Evolutionary conservation across 306 rosid species (phyloP), one percentile per base, ranked within the genome.

Genomic region (Quercus agrifolia): DNA sequence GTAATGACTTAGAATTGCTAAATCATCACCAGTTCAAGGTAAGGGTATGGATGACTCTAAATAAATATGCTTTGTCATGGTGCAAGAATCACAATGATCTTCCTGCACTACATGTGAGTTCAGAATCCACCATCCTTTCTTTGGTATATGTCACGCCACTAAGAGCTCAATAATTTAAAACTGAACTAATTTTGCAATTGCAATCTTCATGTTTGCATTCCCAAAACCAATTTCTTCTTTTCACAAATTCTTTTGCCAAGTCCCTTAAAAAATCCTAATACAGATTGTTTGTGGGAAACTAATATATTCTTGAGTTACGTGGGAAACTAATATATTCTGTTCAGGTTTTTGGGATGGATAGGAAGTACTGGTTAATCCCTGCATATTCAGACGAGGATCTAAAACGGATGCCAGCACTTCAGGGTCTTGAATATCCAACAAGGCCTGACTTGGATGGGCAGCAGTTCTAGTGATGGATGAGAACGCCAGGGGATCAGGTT

Each of bases 361-460:
- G 80, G 81, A 79, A 85, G 80, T 89, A 87, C 79, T 92, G 94
- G 97, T 85, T 89, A 80, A 83, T 92, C 74, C 92, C 94, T 17
- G 84, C 88, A 66, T 89, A 86, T 82, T 90, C 93, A 19, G 83
- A 83, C 20, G 93, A 92, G 27, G 91, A 92, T 82, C 58, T 83
- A 74, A 90, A 84, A 78, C 83, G 62, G 75, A 92, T 89, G 44
- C 86, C 86, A 28, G 88, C 82, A 70, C 89, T 92, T 74, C 88
- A 79, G 56, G 94, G 94, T 73, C 84, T 90, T 49, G 91, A 92
- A 55, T 90, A 84, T 80, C 97, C 94, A 49, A 83, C 74, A 63
- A 81, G 67, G 44, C 84, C 87, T 2, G 91, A 85, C 56, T 54
- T 80, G 56, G 82, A 83, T 79, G 79, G 81, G 54, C 91, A 80